Evolutionary conservation across 1,284 basidiomycete species (phyloP), one percentile per base, ranked within the genome.

Genomic region (Veloporphyrellus conicus): DNA sequence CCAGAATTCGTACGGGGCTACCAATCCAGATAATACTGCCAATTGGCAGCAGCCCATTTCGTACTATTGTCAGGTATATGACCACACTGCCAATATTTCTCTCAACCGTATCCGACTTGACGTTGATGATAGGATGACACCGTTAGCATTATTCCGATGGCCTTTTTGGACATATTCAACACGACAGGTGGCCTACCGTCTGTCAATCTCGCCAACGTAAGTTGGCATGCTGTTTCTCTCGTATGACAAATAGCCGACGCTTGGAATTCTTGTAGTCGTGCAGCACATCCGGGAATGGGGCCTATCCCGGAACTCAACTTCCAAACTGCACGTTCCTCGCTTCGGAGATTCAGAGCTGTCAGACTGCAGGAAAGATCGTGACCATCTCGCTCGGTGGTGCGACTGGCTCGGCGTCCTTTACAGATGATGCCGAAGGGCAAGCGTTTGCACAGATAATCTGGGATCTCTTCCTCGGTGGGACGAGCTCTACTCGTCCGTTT

Each of bases 361-460:
- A 86, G 59, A 68, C 74, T 1, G 74, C 70, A 39, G 84, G 84
- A 31, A 86, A 84, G 66, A 78, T 82, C 29, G 70, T 86, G 45
- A 84, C 83, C 0, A 62, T 86, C 38, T 79, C 76, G 53, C 68
- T 85, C 14, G 83, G 83, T 25, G 83, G 84, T 28, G 81, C 79
- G 3, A 77, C 75, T 7, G 81, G 81, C 12, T 67, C 71, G 1
- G 72, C 73, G 2, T 48, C 51, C 18, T 84, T 85, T 61, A 59
- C 62, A 29, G 71, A 72, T 9, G 78, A 80, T 43, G 61, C 72
- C 0, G 71, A 83, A 56, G 82, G 75, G 1, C 53, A 66, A 37
- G 59, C 61, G 0, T 84, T 82, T 52, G 82, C 78, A 1, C 69
- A 79, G 31, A 76, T 70, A 0, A 74, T 86, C 36, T 86, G 83